A percentile compares a stretch with the other conserved stretches of the same genome.
Evolutionary conservation across 257 asterid species (phyloP).

Genomic region (Solanum piurae): DNA sequence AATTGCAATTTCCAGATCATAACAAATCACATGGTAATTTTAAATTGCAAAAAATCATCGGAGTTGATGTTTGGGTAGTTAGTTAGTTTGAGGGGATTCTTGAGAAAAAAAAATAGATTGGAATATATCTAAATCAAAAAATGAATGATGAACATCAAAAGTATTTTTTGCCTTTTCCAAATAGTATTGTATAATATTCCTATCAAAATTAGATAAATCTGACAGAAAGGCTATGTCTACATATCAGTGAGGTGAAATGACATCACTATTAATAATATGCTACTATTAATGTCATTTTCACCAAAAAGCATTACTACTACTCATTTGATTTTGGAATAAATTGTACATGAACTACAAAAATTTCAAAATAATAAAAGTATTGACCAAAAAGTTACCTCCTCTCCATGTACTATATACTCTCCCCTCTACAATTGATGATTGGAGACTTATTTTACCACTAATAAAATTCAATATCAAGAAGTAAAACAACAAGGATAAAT

Average conservation of each 20-base stretch:
- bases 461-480: background rate
- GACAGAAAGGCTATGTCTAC: background rate
- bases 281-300: background rate
- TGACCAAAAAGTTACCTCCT: background rate
- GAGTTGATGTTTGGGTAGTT: background rate
- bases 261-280: background rate
- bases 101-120: background rate
- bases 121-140: too few species aligned
- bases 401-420: background rate
- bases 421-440: background rate
- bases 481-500: background rate
- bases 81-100: background rate
- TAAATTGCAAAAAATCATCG: background rate
- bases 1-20: background rate
- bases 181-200: background rate
- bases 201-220: background rate
- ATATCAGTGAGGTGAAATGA: background rate
- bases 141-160: background rate
- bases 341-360: background rate
- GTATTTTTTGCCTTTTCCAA: too few species aligned
- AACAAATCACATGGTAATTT: too few species aligned
- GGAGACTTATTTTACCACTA: background rate
- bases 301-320: background rate
- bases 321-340: background rate
- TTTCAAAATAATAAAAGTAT: background rate